phyloP scores from a whole-genome alignment of 352 stramenopile genomes.

The Plasmopara muralis region DNA sequence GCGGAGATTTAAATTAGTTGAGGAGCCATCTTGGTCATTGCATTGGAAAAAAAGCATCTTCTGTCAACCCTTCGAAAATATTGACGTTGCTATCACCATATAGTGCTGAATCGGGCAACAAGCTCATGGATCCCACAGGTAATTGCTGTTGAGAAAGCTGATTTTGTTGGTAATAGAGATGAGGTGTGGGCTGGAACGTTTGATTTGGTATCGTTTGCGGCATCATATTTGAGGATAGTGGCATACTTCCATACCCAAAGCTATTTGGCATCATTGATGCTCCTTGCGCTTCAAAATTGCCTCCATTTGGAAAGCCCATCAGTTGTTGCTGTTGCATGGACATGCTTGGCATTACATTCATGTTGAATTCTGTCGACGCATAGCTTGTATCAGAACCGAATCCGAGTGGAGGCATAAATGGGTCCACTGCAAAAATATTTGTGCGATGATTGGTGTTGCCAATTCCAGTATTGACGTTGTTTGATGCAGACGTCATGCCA shows the following conservation, averaged over 20 bases:
- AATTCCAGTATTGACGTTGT: constrained; percentile 11
- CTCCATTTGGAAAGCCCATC: constrained; percentile 44
- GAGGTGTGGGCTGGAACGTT: constrained; percentile 21
- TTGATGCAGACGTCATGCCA: constrained; percentile 26
- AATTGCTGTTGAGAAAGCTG: constrained; percentile 18
- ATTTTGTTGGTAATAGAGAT: constrained; percentile 23
- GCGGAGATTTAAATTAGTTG: constrained; percentile 22
- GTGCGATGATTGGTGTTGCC: constrained; percentile 15
- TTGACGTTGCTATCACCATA: constrained; percentile 53
- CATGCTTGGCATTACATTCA: constrained; percentile 37
- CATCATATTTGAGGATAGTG: constrained; percentile 24
- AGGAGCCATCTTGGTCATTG: constrained; percentile 31
- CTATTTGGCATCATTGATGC: constrained; percentile 30
- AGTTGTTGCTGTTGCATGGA: constrained; percentile 31
- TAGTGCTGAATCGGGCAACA: constrained; percentile 23
- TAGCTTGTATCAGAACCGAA: constrained; percentile 30
- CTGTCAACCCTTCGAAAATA: constrained; percentile 69
- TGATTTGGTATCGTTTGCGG: constrained; percentile 16
- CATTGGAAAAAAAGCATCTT: constrained; percentile 72
- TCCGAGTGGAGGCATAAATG: constrained; percentile 57
- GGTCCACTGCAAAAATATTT: constrained; percentile 49
- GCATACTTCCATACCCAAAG: constrained; percentile 38
- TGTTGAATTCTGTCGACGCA: constrained; percentile 30
- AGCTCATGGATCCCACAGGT: constrained; percentile 11
- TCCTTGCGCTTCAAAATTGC: constrained; percentile 26